Evolutionary conservation across 495 filamentous ascomycete genomes (phyloP).

Genomic region (Daldinia loculata): DNA sequence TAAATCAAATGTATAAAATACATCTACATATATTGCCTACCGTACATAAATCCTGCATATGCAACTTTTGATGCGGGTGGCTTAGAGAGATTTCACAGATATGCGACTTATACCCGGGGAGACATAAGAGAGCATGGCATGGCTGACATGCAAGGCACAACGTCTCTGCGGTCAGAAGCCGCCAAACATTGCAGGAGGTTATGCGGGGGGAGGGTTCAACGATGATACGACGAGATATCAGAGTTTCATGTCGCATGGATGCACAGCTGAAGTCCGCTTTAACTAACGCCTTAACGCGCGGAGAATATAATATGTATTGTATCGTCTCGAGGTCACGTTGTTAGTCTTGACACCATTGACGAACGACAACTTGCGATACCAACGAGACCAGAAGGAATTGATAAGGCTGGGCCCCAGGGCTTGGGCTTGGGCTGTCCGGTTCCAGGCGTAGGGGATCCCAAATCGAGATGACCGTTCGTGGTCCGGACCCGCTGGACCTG

Average conservation of each 20-base stretch:
- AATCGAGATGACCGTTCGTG: constrained; percentile 33
- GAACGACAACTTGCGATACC: constrained; percentile 29
- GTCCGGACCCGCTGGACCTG: constrained; percentile 31
- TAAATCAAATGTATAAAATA: not conserved
- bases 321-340: constrained; percentile 30
- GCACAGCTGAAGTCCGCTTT: constrained; percentile 9
- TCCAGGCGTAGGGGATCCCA: constrained; percentile 17
- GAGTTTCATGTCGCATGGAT: constrained; percentile 38
- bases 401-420: constrained; percentile 20
- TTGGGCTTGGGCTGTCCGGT: not conserved
- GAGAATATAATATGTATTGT: constrained; percentile 24
- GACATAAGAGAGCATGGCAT: constrained; percentile 2
- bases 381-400: constrained; percentile 15
- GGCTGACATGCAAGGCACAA: constrained; percentile 29
- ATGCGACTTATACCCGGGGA: not conserved
- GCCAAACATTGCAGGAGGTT: constrained; percentile 34
- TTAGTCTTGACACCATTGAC: constrained; percentile 20
- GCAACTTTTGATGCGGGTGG: not conserved
- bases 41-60: not conserved
- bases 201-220: constrained; percentile 37
- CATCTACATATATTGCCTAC: not conserved
- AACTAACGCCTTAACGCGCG: constrained; percentile 21
- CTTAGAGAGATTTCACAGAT: constrained; percentile 3
- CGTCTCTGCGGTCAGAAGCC: constrained; percentile 15
- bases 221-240: constrained; percentile 35